Base-by-base conservation (phyloP, 1,139 yeast genomes). In the Candida sp. region DNA sequence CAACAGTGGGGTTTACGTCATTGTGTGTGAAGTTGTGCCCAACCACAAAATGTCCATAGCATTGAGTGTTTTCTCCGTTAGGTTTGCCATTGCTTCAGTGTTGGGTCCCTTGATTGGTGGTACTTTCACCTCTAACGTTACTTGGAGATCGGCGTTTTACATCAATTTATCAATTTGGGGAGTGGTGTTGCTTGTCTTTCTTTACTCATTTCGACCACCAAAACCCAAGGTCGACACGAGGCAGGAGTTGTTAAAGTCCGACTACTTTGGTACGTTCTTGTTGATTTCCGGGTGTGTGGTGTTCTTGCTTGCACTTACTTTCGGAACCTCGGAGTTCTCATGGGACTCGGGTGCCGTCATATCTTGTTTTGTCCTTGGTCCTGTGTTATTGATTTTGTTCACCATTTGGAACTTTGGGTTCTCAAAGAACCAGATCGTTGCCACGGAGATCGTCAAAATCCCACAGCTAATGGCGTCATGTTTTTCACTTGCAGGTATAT, bases 91-190 rank as follows among this genome's bases (percentile, higher is more conserved):
- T 8, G 86, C 88, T 2, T 75, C 78, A 49, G 81, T 81, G 1
- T 56, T 79, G 11, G 88, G 88, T 0, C 88, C 88, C 0, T 74
- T 84, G 49, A 63, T 84, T 23, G 83, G 84, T 53, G 83, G 84
- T 30, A 83, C 79, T 0, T 78, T 83, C 52, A 74, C 80, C 4
- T 61, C 70, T 26, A 68, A 71, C 51, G 68, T 66, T 26, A 54
- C 56, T 9, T 88, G 94, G 94, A 77, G 94, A 66, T 87, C 93
- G 93, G 83, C 90, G 56, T 88, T 88, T 66, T 88, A 85, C 65
- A 78, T 88, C 8, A 73, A 73, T 50, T 68, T 73, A 53, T 77
- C 78, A 9, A 62, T 73, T 55, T 77, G 77, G 8, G 77, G 69
- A 2, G 49, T 68, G 28, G 75, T 77, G 1, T 46, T 60, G 34